Evolutionary conservation across 345 rosid species (phyloP), one percentile per base, ranked within the genome.

Genomic region (Xanthoceras sorbifolium): DNA sequence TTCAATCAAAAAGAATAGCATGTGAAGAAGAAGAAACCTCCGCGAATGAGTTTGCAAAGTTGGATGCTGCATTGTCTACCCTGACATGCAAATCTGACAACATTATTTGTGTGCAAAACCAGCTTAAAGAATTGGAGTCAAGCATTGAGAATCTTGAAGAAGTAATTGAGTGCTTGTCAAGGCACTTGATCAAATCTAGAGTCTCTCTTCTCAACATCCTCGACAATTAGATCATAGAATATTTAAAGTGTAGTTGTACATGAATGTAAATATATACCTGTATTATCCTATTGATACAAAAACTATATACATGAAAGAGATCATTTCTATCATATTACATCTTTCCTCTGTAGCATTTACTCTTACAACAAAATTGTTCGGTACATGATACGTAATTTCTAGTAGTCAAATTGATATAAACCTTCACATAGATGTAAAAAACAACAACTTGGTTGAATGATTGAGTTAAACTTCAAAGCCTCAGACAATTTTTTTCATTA

Each of bases 81-180:
- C 60, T 77, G 67, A 65, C 57, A 0, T 62, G 72, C 31, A 80
- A 83, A 25, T 1, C 73, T 28, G 80, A 76, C 6, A 29, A 72
- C 25, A 78, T 64, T 29, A 68, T 75, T 28, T n/a, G 69, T 31
- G 29, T 79, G 18, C 83, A 82, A 38, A 77, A 11, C 6, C 65
- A 80, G 25, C 77, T 83, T 12, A 72, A 78, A 44, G 79, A 38
- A 28, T 48, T 81, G 11, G 89, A 85, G 55, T 57, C 74, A 23
- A 75, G 86, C 81, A 74, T 87, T 82, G 81, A 85, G 68, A 87
- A 87, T 73, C 80, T 89, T 36, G 88, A 87, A 82, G 80, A 78
- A 52, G 90, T 83, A 57, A 63, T 84, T 14, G 79, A 87, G 42
- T 52, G 72, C 76, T 78, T 86, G 69, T 81, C 76, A 18, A 79